Evolutionary conservation across 345 rosid genomes (phyloP).

Genomic region (Pistacia vera): DNA sequence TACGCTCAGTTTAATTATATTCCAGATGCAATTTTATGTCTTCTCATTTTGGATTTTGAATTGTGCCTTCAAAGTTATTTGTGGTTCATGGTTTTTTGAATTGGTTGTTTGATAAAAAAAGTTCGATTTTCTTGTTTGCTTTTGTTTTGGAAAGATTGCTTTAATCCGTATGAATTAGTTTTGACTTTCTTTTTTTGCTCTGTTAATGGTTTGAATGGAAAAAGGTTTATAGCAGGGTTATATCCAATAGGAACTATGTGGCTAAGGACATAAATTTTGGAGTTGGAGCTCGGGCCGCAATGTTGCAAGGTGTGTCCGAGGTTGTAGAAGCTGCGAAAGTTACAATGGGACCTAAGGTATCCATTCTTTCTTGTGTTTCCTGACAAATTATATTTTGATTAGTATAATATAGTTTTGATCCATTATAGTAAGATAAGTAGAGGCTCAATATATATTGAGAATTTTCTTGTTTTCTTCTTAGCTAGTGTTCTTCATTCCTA

Average conservation of each 20-base stretch:
- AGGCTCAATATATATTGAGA: not conserved
- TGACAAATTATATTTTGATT: no score
- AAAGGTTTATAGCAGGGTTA: constrained; percentile 52
- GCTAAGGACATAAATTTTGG: constrained; percentile 81
- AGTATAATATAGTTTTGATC: not conserved
- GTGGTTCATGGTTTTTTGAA: not conserved
- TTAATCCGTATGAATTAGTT: not conserved
- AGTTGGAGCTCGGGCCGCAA: constrained; percentile 83
- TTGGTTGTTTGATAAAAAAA: no score
- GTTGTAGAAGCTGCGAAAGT: constrained; percentile 95
- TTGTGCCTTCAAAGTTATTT: not conserved
- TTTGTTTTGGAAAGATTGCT: not conserved
- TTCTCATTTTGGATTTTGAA: not conserved
- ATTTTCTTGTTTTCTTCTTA: constrained; percentile 1
- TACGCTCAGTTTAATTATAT: no score
- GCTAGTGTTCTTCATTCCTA: constrained; percentile 15
- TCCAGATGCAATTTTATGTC: not conserved
- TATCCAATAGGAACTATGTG: constrained; percentile 45
- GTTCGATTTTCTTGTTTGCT: not conserved
- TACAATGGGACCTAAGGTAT: constrained; percentile 97
- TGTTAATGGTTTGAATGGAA: constrained; percentile 22
- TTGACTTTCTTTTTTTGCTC: constrained; percentile 11
- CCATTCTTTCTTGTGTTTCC: no score
- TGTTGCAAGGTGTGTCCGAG: constrained; percentile 90
- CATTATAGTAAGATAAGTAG: not conserved